Conservation (phyloP, 371 early-diverging fungal species). For the Mortierella polycephala region DNA sequence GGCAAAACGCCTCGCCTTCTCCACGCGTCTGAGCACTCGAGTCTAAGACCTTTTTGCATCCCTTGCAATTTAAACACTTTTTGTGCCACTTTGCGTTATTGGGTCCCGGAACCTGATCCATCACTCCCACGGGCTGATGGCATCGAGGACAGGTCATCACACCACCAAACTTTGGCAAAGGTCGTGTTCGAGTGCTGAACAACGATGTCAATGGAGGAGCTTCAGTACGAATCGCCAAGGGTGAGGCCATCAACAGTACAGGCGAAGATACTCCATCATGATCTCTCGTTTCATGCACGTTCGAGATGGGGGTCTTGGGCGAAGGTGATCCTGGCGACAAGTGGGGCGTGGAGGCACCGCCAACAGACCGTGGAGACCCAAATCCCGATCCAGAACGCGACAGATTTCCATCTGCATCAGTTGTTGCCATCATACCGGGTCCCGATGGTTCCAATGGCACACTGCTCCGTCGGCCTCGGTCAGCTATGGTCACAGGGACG, state of each 20-base stretch:
- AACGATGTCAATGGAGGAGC: constrained; percentile 43
- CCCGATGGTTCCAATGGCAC: constrained; percentile 27
- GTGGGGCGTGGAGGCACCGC: constrained; percentile 18
- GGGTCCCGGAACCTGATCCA: constrained; percentile 69
- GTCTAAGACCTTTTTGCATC: constrained; percentile 66
- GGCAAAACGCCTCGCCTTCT: constrained; percentile 60
- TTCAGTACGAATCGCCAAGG: constrained; percentile 15
- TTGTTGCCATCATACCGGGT: constrained; percentile 22
- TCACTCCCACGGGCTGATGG: constrained; percentile 59
- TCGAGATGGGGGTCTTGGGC: not conserved
- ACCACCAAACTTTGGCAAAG: constrained; percentile 66
- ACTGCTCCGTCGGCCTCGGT: not conserved
- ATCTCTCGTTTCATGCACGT: constrained; percentile 3
- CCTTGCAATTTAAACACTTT: constrained; percentile 65
- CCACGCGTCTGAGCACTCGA: constrained; percentile 62
- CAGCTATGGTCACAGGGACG: not conserved
- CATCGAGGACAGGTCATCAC: constrained; percentile 65
- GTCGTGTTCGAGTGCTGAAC: constrained; percentile 49
- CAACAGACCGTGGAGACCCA: constrained; percentile 14
- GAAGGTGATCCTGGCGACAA: constrained; percentile 34
- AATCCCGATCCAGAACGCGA: constrained; percentile 30
- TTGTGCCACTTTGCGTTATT: constrained; percentile 70
- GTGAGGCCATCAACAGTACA: constrained; percentile 42
- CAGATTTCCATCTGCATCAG: constrained; percentile 1
- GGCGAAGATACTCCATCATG: constrained; percentile 12